These are phyloP conservation scores for Leccinum rimulosum DNA, from an alignment of 768 basidiomycete species.

Conservation along the genomic window DNA sequence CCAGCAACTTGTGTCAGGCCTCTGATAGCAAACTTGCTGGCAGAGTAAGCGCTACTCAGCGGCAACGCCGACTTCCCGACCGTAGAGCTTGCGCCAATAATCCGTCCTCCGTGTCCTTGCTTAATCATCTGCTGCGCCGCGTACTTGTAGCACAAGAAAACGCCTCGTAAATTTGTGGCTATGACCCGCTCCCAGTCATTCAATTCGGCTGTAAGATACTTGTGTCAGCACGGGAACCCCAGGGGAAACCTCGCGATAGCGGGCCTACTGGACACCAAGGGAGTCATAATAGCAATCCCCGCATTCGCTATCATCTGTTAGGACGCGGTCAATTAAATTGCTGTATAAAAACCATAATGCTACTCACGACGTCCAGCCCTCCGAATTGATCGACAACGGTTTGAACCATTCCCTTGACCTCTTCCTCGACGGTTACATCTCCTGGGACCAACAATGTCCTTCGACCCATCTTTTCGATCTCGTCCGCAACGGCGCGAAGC, in stretches of 20 bases:
- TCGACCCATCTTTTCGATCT: constrained; percentile 7
- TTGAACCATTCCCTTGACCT: constrained; percentile 4
- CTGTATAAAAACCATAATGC: background rate
- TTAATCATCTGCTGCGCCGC: background rate
- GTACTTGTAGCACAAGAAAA: background rate
- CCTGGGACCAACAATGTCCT: constrained; percentile 13
- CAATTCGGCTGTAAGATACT: background rate
- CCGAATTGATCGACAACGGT: background rate
- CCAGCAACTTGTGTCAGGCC: constrained; percentile 41
- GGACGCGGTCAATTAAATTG: background rate
- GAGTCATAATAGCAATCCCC: background rate
- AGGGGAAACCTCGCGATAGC: background rate
- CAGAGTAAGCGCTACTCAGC: constrained; percentile 23
- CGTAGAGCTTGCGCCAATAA: background rate
- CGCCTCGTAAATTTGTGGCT: background rate
- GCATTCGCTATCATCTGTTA: constrained; percentile 16
- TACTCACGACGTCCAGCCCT: constrained; percentile 4
- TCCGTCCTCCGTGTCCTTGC: background rate
- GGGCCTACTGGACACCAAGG: background rate
- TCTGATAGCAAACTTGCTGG: constrained; percentile 42
- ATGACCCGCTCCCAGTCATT: background rate
- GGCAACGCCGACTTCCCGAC: background rate
- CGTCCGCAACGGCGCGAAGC: constrained; percentile 4
- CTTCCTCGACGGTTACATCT: constrained; percentile 6
- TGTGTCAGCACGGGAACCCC: background rate